Base-by-base conservation (phyloP, 2,329 filamentous ascomycete genomes). In the Tolypocladium ophioglossoides region DNA sequence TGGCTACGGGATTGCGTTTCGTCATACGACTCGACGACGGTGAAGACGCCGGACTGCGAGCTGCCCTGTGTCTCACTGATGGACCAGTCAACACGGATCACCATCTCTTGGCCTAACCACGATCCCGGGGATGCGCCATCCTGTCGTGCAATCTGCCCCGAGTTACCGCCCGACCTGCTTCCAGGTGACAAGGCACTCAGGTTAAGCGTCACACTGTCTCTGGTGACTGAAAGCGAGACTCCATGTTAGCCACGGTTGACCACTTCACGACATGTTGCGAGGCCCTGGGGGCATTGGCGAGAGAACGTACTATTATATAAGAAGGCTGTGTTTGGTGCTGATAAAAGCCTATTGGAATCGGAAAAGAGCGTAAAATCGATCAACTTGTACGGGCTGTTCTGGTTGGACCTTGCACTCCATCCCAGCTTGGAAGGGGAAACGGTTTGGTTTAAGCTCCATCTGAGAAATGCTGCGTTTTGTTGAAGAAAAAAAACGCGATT, bases 21-120 rank as follows among this genome's bases (percentile, higher is more conserved):
- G 18, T 0, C 9, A 12, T n/a, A 10, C 12, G 4, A 24, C 24
- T 35, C 7, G 40, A 51, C 53, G 22, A 61, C 55, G 48, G 57
- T 60, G 49, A 62, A 62, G 49, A 61, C 37, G n/a, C 58, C 55
- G 3, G 61, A 59, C 40, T 56, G 51, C 18, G 57, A 54, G 46
- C 22, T 55, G 27, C 57, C 57, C 1, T 20, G 3, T 10, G 24
- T 20, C 5, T 39, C 22, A 12, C 34, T 18, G 4, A 38, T 40
- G 24, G 50, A 34, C 61, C 61, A 62, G 40, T 53, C 39, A 35
- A 62, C 53, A 22, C 53, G 35, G 3, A 55, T 20, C 22, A 53
- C 44, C 52, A 53, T 53, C 34, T 52, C 32, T 44, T 48, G 46
- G 41, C 34, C n/a, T 1, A 52, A 7, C 8, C 40, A 32, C 35